Evolutionary conservation across 768 basidiomycete species (phyloP), one percentile per base, ranked within the genome.

Genomic region (Krasilnikovozyma curviuscula): DNA sequence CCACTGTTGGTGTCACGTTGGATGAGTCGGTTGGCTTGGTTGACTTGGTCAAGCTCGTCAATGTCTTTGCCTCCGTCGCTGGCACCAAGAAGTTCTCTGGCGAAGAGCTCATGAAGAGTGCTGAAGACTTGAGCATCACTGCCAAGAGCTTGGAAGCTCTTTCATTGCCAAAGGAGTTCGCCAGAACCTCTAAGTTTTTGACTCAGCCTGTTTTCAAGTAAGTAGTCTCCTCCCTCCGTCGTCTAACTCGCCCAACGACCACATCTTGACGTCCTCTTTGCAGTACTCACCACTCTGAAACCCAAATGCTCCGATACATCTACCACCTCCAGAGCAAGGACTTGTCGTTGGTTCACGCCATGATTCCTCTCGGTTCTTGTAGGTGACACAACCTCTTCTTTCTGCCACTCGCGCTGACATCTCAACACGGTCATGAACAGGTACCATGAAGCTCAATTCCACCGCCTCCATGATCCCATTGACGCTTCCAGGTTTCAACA

Each of bases 371-470:
- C 32, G 62, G 62, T 23, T 53, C 50, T 5, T 63, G 60, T 53
- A 58, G 55, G 23, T 58, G 55, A 55, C 59, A 58, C 35, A 28
- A 43, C 14, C 3, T 37, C 18, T 16, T 28, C 8, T n/a, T 46
- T 27, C 13, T 33, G 7, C 6, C 21, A 9, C 74, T 89, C 3
- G 88, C n/a, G n/a, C n/a, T n/a, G n/a, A n/a, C n/a, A n/a, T n/a
- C n/a, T n/a, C n/a, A n/a, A n/a, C n/a, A n/a, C n/a, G n/a, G n/a
- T n/a, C n/a, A n/a, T n/a, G 88, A 49, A 88, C 84, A 63, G 89
- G 88, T 66, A 91, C 88, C 6, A 93, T 91, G 88, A 93, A 97
- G 67, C 73, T 98, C 48, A 98, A 98, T 69, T 86, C 85, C 61
- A 93, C 89, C 3, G 88, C 84, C 38, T 91, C 89, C 58, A 95